Conservation (phyloP, 148 eudicot species). For the Persicaria maculosa region DNA sequence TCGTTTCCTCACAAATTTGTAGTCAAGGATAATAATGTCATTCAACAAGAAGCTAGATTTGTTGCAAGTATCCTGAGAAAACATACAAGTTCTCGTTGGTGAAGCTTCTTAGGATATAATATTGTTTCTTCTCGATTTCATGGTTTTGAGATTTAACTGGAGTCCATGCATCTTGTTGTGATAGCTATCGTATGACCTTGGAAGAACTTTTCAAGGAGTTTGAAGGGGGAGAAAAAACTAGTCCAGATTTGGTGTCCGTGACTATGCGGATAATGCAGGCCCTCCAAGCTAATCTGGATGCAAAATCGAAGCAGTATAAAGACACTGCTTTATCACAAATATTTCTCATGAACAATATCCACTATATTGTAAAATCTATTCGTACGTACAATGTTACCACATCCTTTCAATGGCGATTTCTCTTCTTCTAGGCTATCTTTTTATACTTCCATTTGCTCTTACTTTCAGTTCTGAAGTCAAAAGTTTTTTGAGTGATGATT, state of each 20-base stretch:
- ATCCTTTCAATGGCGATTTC: not conserved
- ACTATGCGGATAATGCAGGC: conserved; percentile 99
- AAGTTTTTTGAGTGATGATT: conserved; percentile 91
- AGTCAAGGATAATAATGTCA: not conserved
- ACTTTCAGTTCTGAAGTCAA: conserved; percentile 80
- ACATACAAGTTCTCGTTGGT: not conserved
- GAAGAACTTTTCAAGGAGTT: conserved; percentile 98
- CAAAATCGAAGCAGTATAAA: conserved; percentile 90
- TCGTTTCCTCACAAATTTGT: too few relatives aligned
- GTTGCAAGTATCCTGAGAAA: not conserved
- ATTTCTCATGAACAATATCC: conserved; percentile 96
- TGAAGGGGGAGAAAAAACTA: conserved; percentile 54
- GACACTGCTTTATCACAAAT: conserved; percentile 83
- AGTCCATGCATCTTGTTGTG: not conserved
- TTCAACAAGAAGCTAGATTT: not conserved
- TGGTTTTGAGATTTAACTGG: not conserved
- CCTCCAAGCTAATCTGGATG: conserved; percentile 92
- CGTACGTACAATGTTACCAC: conserved; percentile 52
- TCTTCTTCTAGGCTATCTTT: not conserved
- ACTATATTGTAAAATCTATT: conserved; percentile 93
- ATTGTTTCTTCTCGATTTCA: not conserved
- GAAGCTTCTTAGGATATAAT: not conserved
- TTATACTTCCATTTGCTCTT: conserved; percentile 2
- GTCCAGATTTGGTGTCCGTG: conserved; percentile 73
- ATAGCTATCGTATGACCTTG: conserved; percentile 86